phyloP scores from a whole-genome alignment of 805 yeast genomes.

The Phaffomyces antillensis region DNA sequence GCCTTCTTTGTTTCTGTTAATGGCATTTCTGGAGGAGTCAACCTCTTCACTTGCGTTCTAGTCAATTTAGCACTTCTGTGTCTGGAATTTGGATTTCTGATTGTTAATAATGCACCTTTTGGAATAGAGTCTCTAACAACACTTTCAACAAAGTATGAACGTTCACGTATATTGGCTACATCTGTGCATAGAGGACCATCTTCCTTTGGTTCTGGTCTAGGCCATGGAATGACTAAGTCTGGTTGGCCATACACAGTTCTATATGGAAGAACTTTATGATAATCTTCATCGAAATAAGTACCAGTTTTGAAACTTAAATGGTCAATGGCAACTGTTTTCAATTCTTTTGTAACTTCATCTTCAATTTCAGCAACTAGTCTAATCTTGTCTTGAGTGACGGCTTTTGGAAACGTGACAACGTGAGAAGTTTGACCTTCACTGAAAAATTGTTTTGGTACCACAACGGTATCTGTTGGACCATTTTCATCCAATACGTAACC shows the following conservation, averaged over 20 bases:
- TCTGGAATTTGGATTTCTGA: conserved; percentile 73
- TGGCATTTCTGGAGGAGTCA: conserved; percentile 74
- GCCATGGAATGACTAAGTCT: conserved; percentile 82
- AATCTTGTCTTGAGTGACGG: conserved; percentile 52
- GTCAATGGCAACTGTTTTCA: conserved; percentile 72
- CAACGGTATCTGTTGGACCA: conserved; percentile 53
- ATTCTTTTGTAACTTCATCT: conserved; percentile 52
- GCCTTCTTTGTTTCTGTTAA: conserved; percentile 55
- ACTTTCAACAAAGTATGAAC: conserved; percentile 68
- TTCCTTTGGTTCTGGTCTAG: conserved; percentile 51
- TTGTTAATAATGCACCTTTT: conserved; percentile 49
- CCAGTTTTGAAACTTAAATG: conserved; percentile 56
- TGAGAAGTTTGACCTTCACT: conserved; percentile 64
- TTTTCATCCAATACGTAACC: conserved; percentile 59
- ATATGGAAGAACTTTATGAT: conserved; percentile 66
- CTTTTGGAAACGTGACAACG: conserved; percentile 60
- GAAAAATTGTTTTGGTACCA: conserved; percentile 72
- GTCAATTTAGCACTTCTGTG: conserved; percentile 57
- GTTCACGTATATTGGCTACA: conserved; percentile 52
- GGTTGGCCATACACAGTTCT: conserved; percentile 69
- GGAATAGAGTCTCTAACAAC: conserved; percentile 68
- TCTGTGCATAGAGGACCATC: conserved; percentile 56
- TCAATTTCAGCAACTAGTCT: conserved; percentile 73
- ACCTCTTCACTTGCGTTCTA: conserved; percentile 52
- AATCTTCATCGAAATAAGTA: conserved; percentile 64